Percentiles rank a stretch among this genome's conserved stretches.
Evolutionary conservation across 176 grass and related monocot species (phyloP).

Genomic region (Avena sativa): DNA sequence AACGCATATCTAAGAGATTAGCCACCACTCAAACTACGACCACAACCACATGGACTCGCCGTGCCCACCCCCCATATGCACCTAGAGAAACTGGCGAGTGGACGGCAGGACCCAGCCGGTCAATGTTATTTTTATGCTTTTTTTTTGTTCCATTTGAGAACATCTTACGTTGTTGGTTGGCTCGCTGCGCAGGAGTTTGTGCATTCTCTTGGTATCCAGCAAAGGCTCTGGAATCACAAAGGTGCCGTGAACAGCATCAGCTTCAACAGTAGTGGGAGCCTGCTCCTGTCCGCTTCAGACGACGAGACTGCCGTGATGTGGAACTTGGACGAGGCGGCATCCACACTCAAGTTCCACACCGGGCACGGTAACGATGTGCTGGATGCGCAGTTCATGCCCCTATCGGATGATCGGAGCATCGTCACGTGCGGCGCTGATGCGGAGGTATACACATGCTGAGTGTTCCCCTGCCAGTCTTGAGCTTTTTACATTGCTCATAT

Average conservation of each 20-base stretch:
- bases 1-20: neutral
- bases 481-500: neutral
- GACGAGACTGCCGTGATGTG: slow-evolving; percentile 61
- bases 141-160: neutral
- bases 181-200: slow-evolving; percentile 51
- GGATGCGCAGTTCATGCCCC: slow-evolving; percentile 68
- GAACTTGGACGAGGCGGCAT: slow-evolving; percentile 58
- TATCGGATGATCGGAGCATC: slow-evolving; percentile 59
- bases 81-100: neutral
- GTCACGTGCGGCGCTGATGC: slow-evolving; percentile 70
- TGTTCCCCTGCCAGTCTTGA: neutral
- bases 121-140: neutral
- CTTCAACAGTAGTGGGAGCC: slow-evolving; percentile 65
- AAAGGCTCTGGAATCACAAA: slow-evolving; percentile 58
- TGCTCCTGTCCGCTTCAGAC: slow-evolving; percentile 70
- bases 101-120: neutral
- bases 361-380: slow-evolving; percentile 52
- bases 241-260: slow-evolving; percentile 69
- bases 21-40: neutral
- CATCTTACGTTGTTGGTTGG: neutral
- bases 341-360: slow-evolving; percentile 49
- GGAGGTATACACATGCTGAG: slow-evolving; percentile 47
- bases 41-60: too few relatives aligned
- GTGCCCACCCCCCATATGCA: neutral
- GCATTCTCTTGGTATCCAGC: slow-evolving; percentile 53